Conservation (phyloP, 2,329 filamentous ascomycete genomes). For the Phoma sp. region DNA sequence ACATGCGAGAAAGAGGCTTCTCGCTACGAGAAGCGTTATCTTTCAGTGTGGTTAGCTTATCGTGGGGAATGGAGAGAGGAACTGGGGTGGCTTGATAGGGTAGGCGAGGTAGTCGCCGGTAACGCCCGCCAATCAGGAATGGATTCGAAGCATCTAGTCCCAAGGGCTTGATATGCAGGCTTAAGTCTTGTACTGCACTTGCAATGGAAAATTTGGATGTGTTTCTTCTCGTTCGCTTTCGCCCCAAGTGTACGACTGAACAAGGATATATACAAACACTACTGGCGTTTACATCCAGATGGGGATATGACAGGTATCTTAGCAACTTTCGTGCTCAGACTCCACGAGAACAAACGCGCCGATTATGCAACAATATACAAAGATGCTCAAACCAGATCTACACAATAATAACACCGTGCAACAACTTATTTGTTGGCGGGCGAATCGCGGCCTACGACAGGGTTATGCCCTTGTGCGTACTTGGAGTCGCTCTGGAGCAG, state of each 20-base stretch:
- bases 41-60: constrained; percentile 14
- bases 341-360: constrained; percentile 13
- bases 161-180: background rate
- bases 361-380: constrained; percentile 19
- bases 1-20: background rate
- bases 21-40: constrained; percentile 10
- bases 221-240: too few species aligned
- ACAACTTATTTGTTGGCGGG: constrained; percentile 55
- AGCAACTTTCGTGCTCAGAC: constrained; percentile 4
- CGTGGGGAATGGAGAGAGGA: constrained; percentile 5
- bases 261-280: constrained; percentile 9
- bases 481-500: constrained; percentile 58
- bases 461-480: constrained; percentile 53
- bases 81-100: constrained; percentile 3
- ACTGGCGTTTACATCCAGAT: constrained; percentile 6
- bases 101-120: background rate
- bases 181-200: background rate
- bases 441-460: constrained; percentile 52
- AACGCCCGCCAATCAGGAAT: constrained; percentile 10
- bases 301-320: constrained; percentile 7
- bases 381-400: constrained; percentile 8
- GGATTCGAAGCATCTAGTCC: too few species aligned
- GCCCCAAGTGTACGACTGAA: background rate
- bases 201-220: too few species aligned
- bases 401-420: background rate